These are phyloP conservation scores for Gamsiella multidivaricata DNA, from an alignment of 192 early-diverging fungal genomes.

Conservation along the genomic window DNA sequence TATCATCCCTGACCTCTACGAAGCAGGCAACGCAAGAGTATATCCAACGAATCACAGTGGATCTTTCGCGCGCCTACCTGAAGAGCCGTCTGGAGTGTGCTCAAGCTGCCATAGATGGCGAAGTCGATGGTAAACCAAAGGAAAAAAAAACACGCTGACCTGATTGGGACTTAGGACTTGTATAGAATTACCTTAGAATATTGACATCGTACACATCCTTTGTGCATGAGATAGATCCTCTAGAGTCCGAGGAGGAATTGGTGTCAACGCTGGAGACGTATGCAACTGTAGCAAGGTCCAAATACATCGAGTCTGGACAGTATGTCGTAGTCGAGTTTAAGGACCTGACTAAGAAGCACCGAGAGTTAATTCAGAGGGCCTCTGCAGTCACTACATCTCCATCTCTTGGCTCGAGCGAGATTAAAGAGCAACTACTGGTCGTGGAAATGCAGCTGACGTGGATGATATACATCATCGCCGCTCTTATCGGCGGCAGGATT, in stretches of 20 bases:
- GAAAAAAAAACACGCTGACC: constrained; percentile 18
- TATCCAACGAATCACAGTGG: constrained; percentile 44
- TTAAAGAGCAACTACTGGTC: constrained; percentile 59
- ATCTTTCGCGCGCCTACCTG: constrained; percentile 62
- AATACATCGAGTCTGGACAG: constrained; percentile 69
- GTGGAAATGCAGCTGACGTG: constrained; percentile 79
- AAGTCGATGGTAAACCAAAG: constrained; percentile 60
- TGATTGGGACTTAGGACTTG: too few relatives aligned
- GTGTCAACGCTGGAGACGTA: constrained; percentile 76
- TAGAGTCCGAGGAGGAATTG: constrained; percentile 76
- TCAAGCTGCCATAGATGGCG: constrained; percentile 59
- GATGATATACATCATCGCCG: constrained; percentile 81
- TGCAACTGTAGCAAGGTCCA: constrained; percentile 72
- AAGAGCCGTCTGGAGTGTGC: constrained; percentile 65
- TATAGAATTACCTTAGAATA: too few relatives aligned
- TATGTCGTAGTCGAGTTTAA: constrained; percentile 38
- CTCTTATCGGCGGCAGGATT: constrained; percentile 75
- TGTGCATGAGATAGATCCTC: constrained; percentile 57
- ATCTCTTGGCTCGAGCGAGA: constrained; percentile 28
- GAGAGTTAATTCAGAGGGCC: constrained; percentile 27
- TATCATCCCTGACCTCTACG: constrained; percentile 54
- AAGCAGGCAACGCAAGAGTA: constrained; percentile 29
- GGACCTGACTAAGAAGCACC: constrained; percentile 31
- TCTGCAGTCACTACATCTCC: constrained; percentile 26
- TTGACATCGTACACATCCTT: too few relatives aligned